Conservation (phyloP, 192 early-diverging fungal genomes). For the Rhizophagus clarus region DNA sequence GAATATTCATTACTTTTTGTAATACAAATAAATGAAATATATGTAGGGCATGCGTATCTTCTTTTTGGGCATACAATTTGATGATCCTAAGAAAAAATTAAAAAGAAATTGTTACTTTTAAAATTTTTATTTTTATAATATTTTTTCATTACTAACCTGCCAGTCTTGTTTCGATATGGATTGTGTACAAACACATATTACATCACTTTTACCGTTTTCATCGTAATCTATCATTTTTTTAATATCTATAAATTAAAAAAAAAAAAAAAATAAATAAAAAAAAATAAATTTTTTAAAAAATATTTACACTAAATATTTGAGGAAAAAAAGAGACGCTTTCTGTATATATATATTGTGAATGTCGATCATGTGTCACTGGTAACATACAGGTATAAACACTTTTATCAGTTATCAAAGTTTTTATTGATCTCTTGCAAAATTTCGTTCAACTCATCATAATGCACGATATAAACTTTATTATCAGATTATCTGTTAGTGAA, state of each 20-base stretch:
- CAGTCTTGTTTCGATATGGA: not conserved
- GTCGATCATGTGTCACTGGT: too few relatives aligned
- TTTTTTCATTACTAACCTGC: not conserved
- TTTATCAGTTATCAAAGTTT: too few relatives aligned
- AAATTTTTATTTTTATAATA: not conserved
- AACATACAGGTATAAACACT: too few relatives aligned
- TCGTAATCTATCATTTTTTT: not conserved
- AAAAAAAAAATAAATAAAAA: too few relatives aligned
- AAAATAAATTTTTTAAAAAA: too few relatives aligned
- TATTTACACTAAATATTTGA: too few relatives aligned
- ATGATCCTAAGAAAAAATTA: not conserved
- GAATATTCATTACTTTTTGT: not conserved
- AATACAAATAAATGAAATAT: not conserved
- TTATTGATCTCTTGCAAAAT: too few relatives aligned
- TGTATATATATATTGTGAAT: too few relatives aligned
- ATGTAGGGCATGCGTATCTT: not conserved
- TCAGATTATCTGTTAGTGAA: too few relatives aligned
- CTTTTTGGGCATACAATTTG: conserved; percentile 1
- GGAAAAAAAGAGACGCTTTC: too few relatives aligned
- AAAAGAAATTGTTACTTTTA: not conserved
- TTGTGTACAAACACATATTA: not conserved
- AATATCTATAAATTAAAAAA: not conserved
- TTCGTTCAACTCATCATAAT: too few relatives aligned
- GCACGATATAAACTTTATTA: too few relatives aligned
- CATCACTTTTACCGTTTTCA: not conserved